A percentile compares a stretch with the other conserved stretches of the same genome.
phyloP scores from a whole-genome alignment of 495 filamentous ascomycete genomes.

The Xylaria flabelliformis region DNA sequence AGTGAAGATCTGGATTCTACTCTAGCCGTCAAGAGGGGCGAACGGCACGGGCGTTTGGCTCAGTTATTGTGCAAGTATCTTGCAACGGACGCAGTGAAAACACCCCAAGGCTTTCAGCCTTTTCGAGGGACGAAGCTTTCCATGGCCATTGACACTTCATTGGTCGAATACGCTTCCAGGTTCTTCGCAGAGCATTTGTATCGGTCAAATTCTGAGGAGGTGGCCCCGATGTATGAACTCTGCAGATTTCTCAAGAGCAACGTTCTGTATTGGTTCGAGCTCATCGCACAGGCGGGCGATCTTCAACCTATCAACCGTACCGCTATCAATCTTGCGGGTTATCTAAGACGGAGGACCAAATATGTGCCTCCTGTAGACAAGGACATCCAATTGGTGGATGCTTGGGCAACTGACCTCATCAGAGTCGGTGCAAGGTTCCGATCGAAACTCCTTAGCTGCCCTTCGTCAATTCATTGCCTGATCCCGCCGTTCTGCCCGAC shows the following conservation, averaged over 20 bases:
- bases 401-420: constrained; percentile 44
- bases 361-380: constrained; percentile 36
- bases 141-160: constrained; percentile 21
- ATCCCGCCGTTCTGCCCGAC: constrained; percentile 45
- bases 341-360: constrained; percentile 33
- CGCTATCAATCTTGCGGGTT: constrained; percentile 40
- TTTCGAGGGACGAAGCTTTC: constrained; percentile 18
- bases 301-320: constrained; percentile 32
- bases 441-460: constrained; percentile 36
- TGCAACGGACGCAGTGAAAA: constrained; percentile 27
- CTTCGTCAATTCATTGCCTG: constrained; percentile 43
- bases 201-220: constrained; percentile 28
- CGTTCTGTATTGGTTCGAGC: constrained; percentile 43
- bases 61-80: constrained; percentile 36
- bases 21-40: constrained; percentile 27
- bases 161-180: constrained; percentile 38
- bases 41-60: constrained; percentile 34
- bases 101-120: constrained; percentile 17
- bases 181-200: constrained; percentile 42
- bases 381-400: constrained; percentile 25
- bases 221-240: constrained; percentile 28
- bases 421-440: constrained; percentile 45
- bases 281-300: constrained; percentile 32
- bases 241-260: constrained; percentile 32
- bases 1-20: constrained; percentile 20